Conservation (phyloP, 495 filamentous ascomycete species). For the Darksidea phi region DNA sequence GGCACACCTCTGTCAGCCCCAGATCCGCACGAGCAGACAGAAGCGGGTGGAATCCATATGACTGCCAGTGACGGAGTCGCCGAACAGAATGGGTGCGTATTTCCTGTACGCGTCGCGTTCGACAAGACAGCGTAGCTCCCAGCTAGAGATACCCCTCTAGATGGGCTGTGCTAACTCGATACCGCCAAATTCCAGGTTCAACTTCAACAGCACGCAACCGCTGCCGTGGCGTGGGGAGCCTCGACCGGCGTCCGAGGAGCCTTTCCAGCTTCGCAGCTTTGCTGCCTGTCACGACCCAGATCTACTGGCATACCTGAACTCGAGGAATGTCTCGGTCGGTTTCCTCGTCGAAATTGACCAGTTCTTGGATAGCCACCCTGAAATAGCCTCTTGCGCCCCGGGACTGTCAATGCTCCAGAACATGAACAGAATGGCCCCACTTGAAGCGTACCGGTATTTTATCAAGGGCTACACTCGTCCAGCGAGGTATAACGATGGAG, state of each 20-base stretch:
- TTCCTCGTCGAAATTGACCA: conserved; percentile 32
- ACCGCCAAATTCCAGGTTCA: too few relatives aligned
- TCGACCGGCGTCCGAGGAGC: too few relatives aligned
- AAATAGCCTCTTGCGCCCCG: conserved; percentile 11
- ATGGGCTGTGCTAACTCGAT: too few relatives aligned
- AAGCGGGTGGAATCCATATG: too few relatives aligned
- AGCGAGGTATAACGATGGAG: conserved; percentile 21
- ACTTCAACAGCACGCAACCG: background rate
- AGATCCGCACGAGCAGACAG: too few relatives aligned
- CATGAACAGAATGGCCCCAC: conserved; percentile 17
- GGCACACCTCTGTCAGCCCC: too few relatives aligned
- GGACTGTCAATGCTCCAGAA: background rate
- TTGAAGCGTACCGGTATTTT: conserved; percentile 29
- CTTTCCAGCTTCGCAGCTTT: background rate
- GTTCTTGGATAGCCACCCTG: conserved; percentile 24
- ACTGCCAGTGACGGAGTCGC: too few relatives aligned
- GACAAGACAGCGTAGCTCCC: too few relatives aligned
- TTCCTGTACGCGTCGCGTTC: too few relatives aligned
- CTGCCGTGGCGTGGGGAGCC: background rate
- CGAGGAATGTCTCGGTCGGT: conserved; percentile 12
- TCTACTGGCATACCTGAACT: conserved; percentile 17
- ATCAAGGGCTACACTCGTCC: conserved; percentile 34
- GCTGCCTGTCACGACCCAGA: conserved; percentile 2
- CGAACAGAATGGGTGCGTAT: too few relatives aligned
- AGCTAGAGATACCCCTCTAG: too few relatives aligned